Percentiles rank a stretch among this genome's conserved stretches.
These are phyloP conservation scores for Wickerhamomyces canadensis DNA, from an alignment of 805 yeast species.

Conservation along the genomic window DNA sequence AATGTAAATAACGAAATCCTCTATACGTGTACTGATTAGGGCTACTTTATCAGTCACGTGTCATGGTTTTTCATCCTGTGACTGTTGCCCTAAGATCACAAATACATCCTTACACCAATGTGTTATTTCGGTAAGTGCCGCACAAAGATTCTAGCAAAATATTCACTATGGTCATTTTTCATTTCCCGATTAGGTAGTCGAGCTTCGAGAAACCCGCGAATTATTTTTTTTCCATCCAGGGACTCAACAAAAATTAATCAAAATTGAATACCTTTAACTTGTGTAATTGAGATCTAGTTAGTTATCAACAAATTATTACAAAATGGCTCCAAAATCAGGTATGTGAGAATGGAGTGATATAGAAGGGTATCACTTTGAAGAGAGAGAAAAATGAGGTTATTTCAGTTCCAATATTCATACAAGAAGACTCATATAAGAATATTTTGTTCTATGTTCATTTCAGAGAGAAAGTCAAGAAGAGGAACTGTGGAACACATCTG, in stretches of 20 bases:
- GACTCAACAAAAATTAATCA: slow-evolving; percentile 5
- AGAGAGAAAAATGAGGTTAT: not conserved
- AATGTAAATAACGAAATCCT: too few relatives aligned
- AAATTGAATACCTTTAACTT: slow-evolving; percentile 2
- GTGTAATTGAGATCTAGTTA: slow-evolving; percentile 2
- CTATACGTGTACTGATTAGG: too few relatives aligned
- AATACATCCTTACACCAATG: slow-evolving; percentile 1
- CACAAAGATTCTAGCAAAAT: not conserved
- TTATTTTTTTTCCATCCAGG: not conserved
- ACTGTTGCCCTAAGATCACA: not conserved
- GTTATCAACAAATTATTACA: slow-evolving; percentile 19
- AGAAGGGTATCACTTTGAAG: not conserved
- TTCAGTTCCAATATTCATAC: too few relatives aligned
- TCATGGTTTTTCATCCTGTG: too few relatives aligned
- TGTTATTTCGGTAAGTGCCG: not conserved
- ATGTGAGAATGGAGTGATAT: slow-evolving; percentile 25
- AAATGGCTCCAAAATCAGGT: slow-evolving; percentile 53
- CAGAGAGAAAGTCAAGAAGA: too few relatives aligned
- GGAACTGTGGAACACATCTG: too few relatives aligned
- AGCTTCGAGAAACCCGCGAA: not conserved
- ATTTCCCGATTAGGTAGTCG: slow-evolving; percentile 1
- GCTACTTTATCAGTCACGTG: not conserved
- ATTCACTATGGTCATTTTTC: not conserved
- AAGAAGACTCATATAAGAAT: too few relatives aligned
- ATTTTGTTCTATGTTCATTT: too few relatives aligned